Conservation (phyloP, 139 green algal genomes). For the Yamagishiella unicocca region DNA sequence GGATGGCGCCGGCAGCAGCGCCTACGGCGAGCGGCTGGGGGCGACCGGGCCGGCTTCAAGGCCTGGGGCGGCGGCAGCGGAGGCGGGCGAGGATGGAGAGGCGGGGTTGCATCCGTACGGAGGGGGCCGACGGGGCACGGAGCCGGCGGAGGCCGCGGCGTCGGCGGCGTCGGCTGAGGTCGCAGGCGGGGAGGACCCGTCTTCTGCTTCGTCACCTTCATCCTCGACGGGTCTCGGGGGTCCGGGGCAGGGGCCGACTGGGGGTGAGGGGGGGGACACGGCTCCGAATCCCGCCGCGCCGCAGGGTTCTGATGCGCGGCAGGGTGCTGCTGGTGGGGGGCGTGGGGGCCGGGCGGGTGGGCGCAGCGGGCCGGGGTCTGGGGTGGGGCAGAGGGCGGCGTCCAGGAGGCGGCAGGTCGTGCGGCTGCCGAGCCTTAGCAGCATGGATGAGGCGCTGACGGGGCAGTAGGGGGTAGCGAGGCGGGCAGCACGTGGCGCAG, state of each 20-base stretch:
- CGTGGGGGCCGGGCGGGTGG: not conserved
- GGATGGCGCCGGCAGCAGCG: not conserved
- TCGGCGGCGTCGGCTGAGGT: not conserved
- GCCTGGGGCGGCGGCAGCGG: not conserved
- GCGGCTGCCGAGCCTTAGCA: not conserved
- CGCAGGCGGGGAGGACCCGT: not conserved
- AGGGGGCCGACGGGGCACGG: no score
- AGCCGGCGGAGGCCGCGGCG: not conserved
- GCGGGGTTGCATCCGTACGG: no score
- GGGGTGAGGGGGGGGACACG: not conserved
- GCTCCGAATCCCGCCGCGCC: no score
- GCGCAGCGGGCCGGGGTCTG: not conserved
- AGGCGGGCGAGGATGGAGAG: not conserved
- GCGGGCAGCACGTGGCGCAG: no score
- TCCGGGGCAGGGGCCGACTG: not conserved
- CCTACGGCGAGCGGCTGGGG: no score
- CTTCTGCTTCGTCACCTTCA: not conserved
- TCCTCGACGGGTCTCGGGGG: not conserved
- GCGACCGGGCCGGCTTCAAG: no score
- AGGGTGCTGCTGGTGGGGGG: not conserved
- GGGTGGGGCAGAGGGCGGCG: not conserved
- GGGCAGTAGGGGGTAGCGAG: not conserved
- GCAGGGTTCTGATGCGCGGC: no score
- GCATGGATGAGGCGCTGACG: not conserved
- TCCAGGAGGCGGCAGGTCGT: conserved; percentile 1